A percentile compares a stretch with the other conserved stretches of the same genome.
Evolutionary conservation across 805 yeast species (phyloP).

Genomic region (Nakazawaea siamensis): DNA sequence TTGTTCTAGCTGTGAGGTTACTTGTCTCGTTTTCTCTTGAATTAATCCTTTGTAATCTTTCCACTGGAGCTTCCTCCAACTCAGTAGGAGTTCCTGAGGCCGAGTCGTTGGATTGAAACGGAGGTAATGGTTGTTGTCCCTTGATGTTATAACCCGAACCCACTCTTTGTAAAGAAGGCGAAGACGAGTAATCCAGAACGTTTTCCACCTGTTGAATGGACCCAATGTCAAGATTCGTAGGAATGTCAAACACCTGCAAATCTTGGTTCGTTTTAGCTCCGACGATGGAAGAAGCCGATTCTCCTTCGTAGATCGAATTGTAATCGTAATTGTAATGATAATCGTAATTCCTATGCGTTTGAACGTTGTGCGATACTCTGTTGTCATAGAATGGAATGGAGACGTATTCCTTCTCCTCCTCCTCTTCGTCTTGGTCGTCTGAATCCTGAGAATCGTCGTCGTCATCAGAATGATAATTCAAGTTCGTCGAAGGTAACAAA

Average conservation of each 20-base stretch:
- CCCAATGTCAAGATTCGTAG: slow-evolving; percentile 27
- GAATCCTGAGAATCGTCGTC: slow-evolving; percentile 26
- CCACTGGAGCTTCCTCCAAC: not conserved
- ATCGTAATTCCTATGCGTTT: slow-evolving; percentile 67
- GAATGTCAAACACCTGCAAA: slow-evolving; percentile 26
- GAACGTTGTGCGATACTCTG: slow-evolving; percentile 65
- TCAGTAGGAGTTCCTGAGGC: not conserved
- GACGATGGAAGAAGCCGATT: slow-evolving; percentile 19
- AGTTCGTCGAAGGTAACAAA: slow-evolving; percentile 75
- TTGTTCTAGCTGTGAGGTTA: slow-evolving; percentile 1
- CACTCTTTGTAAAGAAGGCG: not conserved
- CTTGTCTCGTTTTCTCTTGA: slow-evolving; percentile 3
- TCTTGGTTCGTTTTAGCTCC: slow-evolving; percentile 14
- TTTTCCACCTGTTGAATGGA: slow-evolving; percentile 20
- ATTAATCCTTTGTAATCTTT: slow-evolving; percentile 6
- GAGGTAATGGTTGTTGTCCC: slow-evolving; percentile 10
- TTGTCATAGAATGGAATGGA: slow-evolving; percentile 24
- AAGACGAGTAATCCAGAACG: slow-evolving; percentile 2
- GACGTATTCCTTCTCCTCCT: slow-evolving; percentile 26
- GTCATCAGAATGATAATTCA: slow-evolving; percentile 64
- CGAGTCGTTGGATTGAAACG: slow-evolving; percentile 9
- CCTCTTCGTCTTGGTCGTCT: slow-evolving; percentile 38
- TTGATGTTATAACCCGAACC: slow-evolving; percentile 5
- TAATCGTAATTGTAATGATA: slow-evolving; percentile 59
- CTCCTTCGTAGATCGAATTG: slow-evolving; percentile 63